A percentile compares a stretch with the other conserved stretches of the same genome.
phyloP scores from a whole-genome alignment of 306 rosid species.

The Alnus rubra region DNA sequence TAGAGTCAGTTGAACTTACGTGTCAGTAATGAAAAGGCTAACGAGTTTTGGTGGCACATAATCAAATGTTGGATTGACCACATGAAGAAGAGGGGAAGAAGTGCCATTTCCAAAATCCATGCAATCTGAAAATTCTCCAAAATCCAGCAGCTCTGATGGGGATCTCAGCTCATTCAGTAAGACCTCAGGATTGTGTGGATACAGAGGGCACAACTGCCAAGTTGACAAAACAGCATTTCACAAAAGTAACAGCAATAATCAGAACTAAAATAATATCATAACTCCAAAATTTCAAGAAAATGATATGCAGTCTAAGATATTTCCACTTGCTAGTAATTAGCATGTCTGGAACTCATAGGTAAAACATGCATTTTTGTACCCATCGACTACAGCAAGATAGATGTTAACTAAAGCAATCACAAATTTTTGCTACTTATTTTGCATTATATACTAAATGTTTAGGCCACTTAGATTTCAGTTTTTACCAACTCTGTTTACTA shows the following conservation, averaged over 20 bases:
- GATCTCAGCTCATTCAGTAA: conserved; percentile 89
- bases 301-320: not conserved
- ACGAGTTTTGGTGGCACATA: conserved; percentile 94
- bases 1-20: conserved; percentile 62
- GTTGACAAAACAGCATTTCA: conserved; percentile 30
- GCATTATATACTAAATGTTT: not conserved
- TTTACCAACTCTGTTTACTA: not conserved
- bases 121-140: conserved; percentile 96
- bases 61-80: conserved; percentile 89
- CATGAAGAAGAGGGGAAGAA: conserved; percentile 80
- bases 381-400: not conserved
- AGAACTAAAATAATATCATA: conserved; percentile 8
- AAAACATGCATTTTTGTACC: not conserved
- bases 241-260: conserved; percentile 18
- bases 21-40: conserved; percentile 87
- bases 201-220: conserved; percentile 87
- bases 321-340: not conserved
- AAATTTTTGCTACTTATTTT: not conserved
- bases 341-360: not conserved
- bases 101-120: conserved; percentile 75
- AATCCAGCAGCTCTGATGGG: conserved; percentile 95
- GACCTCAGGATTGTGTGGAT: conserved; percentile 96
- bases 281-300: not conserved
- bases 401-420: not conserved
- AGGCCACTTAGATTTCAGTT: not conserved